phyloP scores from a whole-genome alignment of 2,329 filamentous ascomycete genomes.

The Alternaria conjuncta region DNA sequence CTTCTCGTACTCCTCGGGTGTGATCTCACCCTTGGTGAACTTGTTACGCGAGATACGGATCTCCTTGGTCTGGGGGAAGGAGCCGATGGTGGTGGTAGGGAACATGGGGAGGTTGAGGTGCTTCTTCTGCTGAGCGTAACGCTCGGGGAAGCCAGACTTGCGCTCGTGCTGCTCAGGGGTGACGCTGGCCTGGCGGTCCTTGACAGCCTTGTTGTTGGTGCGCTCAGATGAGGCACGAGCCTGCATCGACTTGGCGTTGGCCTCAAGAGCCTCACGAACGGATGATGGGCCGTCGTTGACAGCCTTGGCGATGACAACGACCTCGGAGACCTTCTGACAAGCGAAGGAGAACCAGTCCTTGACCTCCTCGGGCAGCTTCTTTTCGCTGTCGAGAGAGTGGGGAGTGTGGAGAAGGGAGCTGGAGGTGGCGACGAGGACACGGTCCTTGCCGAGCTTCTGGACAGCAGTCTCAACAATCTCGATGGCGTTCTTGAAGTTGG shows the following conservation, averaged over 20 bases:
- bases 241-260: conserved; percentile 93
- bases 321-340: conserved; percentile 88
- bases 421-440: conserved; percentile 95
- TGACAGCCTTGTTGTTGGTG: conserved; percentile 97
- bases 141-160: conserved; percentile 83
- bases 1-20: conserved; percentile 88
- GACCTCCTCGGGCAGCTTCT: conserved; percentile 94
- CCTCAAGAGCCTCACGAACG: conserved; percentile 88
- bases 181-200: conserved; percentile 92
- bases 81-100: conserved; percentile 99
- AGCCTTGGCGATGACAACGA: conserved; percentile 94
- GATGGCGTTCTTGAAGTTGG: conserved; percentile 95
- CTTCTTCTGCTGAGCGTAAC: conserved; percentile 88
- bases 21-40: conserved; percentile 99
- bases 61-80: conserved; percentile 99
- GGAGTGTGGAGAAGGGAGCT: conserved; percentile 98
- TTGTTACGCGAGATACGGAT: conserved; percentile 97
- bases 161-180: conserved; percentile 86
- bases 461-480: conserved; percentile 87
- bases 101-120: conserved; percentile 94
- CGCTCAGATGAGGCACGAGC: conserved; percentile 88
- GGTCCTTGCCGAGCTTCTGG: conserved; percentile 96
- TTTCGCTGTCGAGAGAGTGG: conserved; percentile 97
- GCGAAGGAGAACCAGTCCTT: conserved; percentile 99
- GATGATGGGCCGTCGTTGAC: conserved; percentile 89